Evolutionary conservation across 306 rosid species (phyloP), one percentile per base, ranked within the genome.

Genomic region (Urtica urens): DNA sequence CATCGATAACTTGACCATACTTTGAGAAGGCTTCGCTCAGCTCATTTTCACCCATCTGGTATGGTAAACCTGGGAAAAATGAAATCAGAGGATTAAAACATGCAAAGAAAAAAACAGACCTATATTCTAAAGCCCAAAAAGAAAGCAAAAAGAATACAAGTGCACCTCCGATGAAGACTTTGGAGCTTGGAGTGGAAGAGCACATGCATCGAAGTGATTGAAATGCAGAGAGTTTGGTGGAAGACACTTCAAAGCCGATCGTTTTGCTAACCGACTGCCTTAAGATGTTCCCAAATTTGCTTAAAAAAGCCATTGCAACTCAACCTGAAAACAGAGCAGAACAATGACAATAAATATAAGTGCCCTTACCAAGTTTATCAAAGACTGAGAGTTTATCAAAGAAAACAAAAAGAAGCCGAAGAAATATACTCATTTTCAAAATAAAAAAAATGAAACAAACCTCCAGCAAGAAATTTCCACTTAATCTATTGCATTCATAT

Each of bases 111-210:
- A 40, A 58, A 31, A 11, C 7, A 11, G 12, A 10, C 9, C 43
- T 4, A 19, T 29, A 31, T 0, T 6, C 2, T 9, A 13, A 64
- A 69, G 19, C 24, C 4, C 15, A 8, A 61, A 24, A 7, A 23
- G 1, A 45, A 12, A 45, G 2, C 0, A 51, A 5, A 53, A 38
- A 10, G 50, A n/a, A 41, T 28, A 43, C 47, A 21, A 40, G 22
- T 41, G 5, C 53, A 85, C 95, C 99, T 82, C 99, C 99, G 0
- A 90, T 50, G 43, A 90, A 85, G 38, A 90, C 61, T 70, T 79
- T 85, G 3, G 97, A 61, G 42, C 61, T 72, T 48, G 71, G 50
- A 60, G 44, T 64, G 38, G 73, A 63, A n/a, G n/a, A n/a, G 2
- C 79, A 70, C 87, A 90, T 71, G 73, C 80, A 64, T 65, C 99